These are phyloP conservation scores for Chaetomiaceae sp. DNA, from an alignment of 2,329 filamentous ascomycete genomes.

Conservation along the genomic window DNA sequence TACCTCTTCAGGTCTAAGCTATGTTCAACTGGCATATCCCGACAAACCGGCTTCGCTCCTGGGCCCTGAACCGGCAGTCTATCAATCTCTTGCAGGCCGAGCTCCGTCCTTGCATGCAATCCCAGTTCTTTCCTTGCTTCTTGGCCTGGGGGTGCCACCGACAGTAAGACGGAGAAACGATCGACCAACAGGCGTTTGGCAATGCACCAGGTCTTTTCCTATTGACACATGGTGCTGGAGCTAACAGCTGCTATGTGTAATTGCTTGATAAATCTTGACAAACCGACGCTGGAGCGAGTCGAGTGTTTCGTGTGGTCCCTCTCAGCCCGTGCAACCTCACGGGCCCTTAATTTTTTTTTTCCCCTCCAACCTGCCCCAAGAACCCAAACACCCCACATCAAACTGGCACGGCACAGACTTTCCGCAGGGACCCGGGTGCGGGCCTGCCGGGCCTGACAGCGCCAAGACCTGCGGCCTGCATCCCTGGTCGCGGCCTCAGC, in stretches of 20 bases:
- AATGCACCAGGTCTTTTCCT: no score
- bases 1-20: conserved; percentile 1
- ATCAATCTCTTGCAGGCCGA: background rate
- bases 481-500: conserved; percentile 14
- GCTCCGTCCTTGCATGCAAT: conserved; percentile 2
- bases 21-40: background rate
- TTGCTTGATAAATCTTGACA: no score
- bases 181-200: no score
- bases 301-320: background rate
- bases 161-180: conserved; percentile 9
- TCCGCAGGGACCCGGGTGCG: conserved; percentile 1
- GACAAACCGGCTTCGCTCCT: conserved; percentile 6
- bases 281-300: no score
- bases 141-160: background rate
- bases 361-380: background rate
- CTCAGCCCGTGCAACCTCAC: background rate
- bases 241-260: no score
- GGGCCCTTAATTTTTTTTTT: background rate
- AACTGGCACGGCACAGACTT: background rate
- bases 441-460: conserved; percentile 5
- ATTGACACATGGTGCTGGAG: no score
- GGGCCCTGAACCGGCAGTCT: conserved; percentile 6
- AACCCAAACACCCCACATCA: background rate
- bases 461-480: conserved; percentile 8
- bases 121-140: background rate